phyloP scores from a whole-genome alignment of 805 yeast genomes.

The Kazachstania martiniae region DNA sequence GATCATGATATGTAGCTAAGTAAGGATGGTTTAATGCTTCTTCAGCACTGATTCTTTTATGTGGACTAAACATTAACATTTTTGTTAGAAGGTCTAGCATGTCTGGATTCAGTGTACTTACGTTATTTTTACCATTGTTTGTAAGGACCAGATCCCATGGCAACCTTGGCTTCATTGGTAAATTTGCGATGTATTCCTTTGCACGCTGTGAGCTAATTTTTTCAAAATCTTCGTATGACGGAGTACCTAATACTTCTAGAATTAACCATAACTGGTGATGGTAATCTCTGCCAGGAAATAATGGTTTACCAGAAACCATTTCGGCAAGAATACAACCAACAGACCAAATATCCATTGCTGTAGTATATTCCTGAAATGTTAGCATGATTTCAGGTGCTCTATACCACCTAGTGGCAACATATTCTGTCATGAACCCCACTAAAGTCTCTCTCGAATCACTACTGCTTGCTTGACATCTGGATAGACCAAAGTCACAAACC shows the following conservation, averaged over 20 bases:
- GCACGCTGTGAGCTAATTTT: slow-evolving; percentile 68
- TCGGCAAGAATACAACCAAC: slow-evolving; percentile 73
- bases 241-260: slow-evolving; percentile 62
- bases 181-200: slow-evolving; percentile 60
- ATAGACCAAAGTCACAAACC: slow-evolving; percentile 70
- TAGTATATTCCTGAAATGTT: slow-evolving; percentile 58
- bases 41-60: slow-evolving; percentile 60
- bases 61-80: slow-evolving; percentile 62
- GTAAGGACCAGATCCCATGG: slow-evolving; percentile 30
- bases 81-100: slow-evolving; percentile 57
- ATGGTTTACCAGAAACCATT: slow-evolving; percentile 47
- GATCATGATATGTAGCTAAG: slow-evolving; percentile 54
- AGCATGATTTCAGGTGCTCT: slow-evolving; percentile 79
- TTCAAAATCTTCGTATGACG: slow-evolving; percentile 60
- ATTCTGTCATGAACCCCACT: slow-evolving; percentile 57
- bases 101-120: slow-evolving; percentile 28
- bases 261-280: slow-evolving; percentile 57
- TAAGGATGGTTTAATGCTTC: slow-evolving; percentile 72
- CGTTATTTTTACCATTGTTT: slow-evolving; percentile 8
- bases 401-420: slow-evolving; percentile 80
- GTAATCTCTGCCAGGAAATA: slow-evolving; percentile 70
- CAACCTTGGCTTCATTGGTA: slow-evolving; percentile 50
- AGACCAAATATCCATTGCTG: slow-evolving; percentile 74
- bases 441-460: slow-evolving; percentile 34
- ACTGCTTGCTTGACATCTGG: slow-evolving; percentile 40